Evolutionary conservation across 352 stramenopile species (phyloP).

Genomic region (Peronospora farinosa): DNA sequence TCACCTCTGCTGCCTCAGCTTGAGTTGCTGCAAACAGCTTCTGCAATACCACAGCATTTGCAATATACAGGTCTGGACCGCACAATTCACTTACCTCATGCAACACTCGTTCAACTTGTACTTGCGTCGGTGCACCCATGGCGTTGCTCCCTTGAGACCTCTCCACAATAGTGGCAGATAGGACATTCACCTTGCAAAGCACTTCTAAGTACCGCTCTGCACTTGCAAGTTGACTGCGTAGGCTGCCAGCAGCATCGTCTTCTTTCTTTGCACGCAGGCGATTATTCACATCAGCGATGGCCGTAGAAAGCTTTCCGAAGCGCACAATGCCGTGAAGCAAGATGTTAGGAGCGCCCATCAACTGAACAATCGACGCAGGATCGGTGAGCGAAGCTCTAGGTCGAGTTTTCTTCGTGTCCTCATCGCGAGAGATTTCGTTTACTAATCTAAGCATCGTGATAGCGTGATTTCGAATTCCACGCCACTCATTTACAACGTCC

Average conservation of each 20-base stretch:
- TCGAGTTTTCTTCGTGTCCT: constrained; percentile 9
- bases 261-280: constrained; percentile 19
- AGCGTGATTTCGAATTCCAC: constrained; percentile 14
- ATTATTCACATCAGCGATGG: constrained; percentile 8
- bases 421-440: constrained; percentile 18
- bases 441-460: constrained; percentile 22
- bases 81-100: constrained; percentile 25
- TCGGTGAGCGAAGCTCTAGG: constrained; percentile 3
- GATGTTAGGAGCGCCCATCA: constrained; percentile 17
- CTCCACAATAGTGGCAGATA: constrained; percentile 20
- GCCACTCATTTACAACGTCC: constrained; percentile 27
- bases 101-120: constrained; percentile 30
- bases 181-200: constrained; percentile 27
- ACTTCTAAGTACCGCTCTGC: constrained; percentile 26
- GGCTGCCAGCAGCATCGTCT: constrained; percentile 7
- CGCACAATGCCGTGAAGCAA: constrained; percentile 22
- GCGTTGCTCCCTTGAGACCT: constrained; percentile 7
- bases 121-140: constrained; percentile 19
- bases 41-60: constrained; percentile 37
- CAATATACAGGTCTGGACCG: constrained; percentile 16
- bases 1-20: constrained; percentile 22
- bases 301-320: constrained; percentile 13
- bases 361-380: constrained; percentile 9
- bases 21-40: constrained; percentile 32
- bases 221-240: constrained; percentile 14